Evolutionary conservation across 2,329 filamentous ascomycete species (phyloP).

Genomic region (Colletotrichum sp.): DNA sequence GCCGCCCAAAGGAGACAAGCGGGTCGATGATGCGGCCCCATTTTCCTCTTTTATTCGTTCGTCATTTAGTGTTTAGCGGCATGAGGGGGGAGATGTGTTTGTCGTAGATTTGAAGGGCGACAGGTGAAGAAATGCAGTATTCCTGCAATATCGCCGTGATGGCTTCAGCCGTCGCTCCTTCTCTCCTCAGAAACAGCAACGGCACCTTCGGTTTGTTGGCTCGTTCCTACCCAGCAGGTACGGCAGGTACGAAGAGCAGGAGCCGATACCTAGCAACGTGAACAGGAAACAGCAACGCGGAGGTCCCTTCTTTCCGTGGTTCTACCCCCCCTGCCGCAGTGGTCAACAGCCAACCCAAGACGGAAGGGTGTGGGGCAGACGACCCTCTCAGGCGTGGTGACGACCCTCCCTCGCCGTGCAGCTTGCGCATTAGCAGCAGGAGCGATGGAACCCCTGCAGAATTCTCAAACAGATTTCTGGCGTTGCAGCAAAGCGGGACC

Average conservation of each 20-base stretch:
- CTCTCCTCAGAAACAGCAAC: not conserved
- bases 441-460: conserved; percentile 25
- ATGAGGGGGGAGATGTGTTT: not conserved
- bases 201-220: not conserved
- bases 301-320: not conserved
- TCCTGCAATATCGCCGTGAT: not conserved
- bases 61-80: conserved; percentile 3
- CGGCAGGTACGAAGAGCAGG: not conserved
- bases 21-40: not conserved
- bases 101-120: not conserved
- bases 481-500: conserved; percentile 14
- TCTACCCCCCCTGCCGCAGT: not conserved
- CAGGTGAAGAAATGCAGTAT: not conserved
- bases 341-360: not conserved
- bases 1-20: not conserved
- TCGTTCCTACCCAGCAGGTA: not conserved
- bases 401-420: conserved; percentile 12
- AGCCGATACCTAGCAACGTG: not conserved
- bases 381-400: conserved; percentile 10
- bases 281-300: not conserved
- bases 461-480: conserved; percentile 26
- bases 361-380: not conserved
- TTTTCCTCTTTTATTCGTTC: not conserved
- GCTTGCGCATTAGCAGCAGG: not conserved
- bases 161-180: not conserved